These are phyloP conservation scores for Pythium aquatile DNA, from an alignment of 352 stramenopile species.

Conservation along the genomic window DNA sequence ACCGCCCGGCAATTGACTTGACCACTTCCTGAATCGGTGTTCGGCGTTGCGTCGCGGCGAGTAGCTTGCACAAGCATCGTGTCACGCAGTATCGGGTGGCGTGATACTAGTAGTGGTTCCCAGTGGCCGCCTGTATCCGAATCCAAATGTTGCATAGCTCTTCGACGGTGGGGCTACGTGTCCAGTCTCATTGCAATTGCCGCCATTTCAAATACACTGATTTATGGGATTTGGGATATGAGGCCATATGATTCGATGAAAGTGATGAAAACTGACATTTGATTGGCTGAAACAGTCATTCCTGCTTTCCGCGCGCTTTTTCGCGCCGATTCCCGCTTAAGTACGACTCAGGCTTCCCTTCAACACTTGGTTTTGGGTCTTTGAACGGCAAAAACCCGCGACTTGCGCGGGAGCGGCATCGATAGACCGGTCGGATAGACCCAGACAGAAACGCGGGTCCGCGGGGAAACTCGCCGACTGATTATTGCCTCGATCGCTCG, in stretches of 20 bases:
- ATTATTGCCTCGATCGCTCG: conserved; percentile 2
- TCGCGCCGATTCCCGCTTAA: conserved; percentile 18
- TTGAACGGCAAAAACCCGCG: conserved; percentile 20
- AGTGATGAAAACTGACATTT: not conserved
- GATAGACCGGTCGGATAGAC: not conserved
- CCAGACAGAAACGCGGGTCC: not conserved
- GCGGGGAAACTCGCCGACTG: not conserved
- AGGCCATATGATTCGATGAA: not conserved
- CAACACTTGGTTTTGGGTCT: conserved; percentile 20
- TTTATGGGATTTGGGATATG: not conserved
- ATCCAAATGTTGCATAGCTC: not conserved
- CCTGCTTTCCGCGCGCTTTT: conserved; percentile 18
- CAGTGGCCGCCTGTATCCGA: too few relatives aligned
- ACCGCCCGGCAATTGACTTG: too few relatives aligned
- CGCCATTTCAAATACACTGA: conserved; percentile 9
- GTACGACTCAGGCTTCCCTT: conserved; percentile 16
- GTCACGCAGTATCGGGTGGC: not conserved
- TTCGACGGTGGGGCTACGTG: not conserved
- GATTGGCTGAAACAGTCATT: conserved; percentile 8
- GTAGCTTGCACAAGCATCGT: too few relatives aligned
- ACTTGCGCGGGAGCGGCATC: conserved; percentile 12
- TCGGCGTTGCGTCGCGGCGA: too few relatives aligned
- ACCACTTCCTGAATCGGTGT: too few relatives aligned
- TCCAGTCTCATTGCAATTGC: conserved; percentile 12
- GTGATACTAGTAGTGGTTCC: not conserved